A percentile compares a stretch with the other conserved stretches of the same genome.
These are phyloP conservation scores for Globisporangium middletonii DNA, from an alignment of 352 stramenopile species.

Conservation along the genomic window DNA sequence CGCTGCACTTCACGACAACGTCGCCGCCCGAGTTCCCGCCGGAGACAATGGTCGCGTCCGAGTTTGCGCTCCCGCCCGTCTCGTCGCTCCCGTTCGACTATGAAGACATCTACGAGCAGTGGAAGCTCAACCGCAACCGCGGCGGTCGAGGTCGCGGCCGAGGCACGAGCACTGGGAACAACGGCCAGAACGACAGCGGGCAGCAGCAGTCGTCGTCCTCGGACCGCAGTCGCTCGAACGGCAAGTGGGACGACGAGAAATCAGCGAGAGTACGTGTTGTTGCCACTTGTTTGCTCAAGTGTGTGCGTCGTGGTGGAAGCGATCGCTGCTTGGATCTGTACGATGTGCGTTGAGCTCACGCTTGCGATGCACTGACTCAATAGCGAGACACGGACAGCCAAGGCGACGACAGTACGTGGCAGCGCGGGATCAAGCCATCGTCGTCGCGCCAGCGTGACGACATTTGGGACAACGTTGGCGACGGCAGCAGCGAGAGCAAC, in stretches of 20 bases:
- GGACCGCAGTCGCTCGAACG: slow-evolving; percentile 41
- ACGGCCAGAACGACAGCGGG: slow-evolving; percentile 11
- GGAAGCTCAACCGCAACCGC: slow-evolving; percentile 74
- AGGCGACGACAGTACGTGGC: slow-evolving; percentile 47
- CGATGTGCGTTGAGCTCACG: not conserved
- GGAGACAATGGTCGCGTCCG: slow-evolving; percentile 61
- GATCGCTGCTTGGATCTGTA: not conserved
- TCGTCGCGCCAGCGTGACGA: slow-evolving; percentile 33
- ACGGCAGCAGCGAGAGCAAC: slow-evolving; percentile 32
- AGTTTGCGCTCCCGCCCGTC: slow-evolving; percentile 63
- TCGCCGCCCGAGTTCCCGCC: slow-evolving; percentile 44
- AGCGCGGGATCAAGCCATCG: slow-evolving; percentile 39
- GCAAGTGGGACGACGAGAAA: slow-evolving; percentile 53
- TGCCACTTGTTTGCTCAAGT: too few relatives aligned
- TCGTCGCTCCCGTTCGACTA: slow-evolving; percentile 79
- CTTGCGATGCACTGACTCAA: not conserved
- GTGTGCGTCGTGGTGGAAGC: too few relatives aligned
- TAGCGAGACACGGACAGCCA: slow-evolving; percentile 23
- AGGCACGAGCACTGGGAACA: slow-evolving; percentile 20
- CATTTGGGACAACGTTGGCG: slow-evolving; percentile 77
- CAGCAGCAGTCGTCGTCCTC: slow-evolving; percentile 11
- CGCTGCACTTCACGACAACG: slow-evolving; percentile 53
- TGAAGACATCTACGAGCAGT: slow-evolving; percentile 86
- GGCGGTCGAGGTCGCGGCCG: slow-evolving; percentile 66
- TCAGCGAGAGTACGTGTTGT: slow-evolving; percentile 18